phyloP scores from a whole-genome alignment of 768 basidiomycete species.

The Vararia minispora region DNA sequence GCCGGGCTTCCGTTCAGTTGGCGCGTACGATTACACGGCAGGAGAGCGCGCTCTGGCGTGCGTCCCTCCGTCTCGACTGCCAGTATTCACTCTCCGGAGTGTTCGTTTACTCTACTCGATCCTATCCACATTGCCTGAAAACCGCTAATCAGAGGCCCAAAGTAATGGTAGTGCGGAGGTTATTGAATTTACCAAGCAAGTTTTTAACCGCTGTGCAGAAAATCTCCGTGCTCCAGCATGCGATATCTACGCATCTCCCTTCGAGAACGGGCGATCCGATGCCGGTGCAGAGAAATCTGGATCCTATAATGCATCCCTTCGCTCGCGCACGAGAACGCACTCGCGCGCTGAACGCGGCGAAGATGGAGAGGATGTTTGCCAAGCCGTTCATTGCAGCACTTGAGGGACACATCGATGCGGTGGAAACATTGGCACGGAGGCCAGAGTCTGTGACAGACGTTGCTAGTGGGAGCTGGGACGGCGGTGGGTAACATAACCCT shows the following conservation, averaged over 20 bases:
- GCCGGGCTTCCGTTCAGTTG: no score
- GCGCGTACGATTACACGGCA: no score
- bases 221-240: constrained; percentile 83
- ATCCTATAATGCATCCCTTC: constrained; percentile 95
- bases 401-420: constrained; percentile 90
- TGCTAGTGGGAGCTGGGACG: constrained; percentile 93
- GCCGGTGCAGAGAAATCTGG: constrained; percentile 83
- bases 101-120: no score
- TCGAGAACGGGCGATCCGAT: constrained; percentile 72
- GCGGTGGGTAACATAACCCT: constrained; percentile 46
- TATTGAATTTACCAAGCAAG: no score
- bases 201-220: constrained; percentile 35
- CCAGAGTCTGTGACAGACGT: constrained; percentile 65
- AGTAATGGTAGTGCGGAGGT: no score
- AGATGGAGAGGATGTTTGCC: constrained; percentile 97
- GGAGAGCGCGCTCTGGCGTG: no score
- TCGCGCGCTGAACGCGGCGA: constrained; percentile 88
- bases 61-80: no score
- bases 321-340: constrained; percentile 86
- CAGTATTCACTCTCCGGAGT: no score
- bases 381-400: constrained; percentile 87
- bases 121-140: no score
- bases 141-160: no score
- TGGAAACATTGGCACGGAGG: constrained; percentile 74
- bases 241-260: constrained; percentile 63